phyloP scores from a whole-genome alignment of 805 yeast species.

The Lachancea sp. region DNA sequence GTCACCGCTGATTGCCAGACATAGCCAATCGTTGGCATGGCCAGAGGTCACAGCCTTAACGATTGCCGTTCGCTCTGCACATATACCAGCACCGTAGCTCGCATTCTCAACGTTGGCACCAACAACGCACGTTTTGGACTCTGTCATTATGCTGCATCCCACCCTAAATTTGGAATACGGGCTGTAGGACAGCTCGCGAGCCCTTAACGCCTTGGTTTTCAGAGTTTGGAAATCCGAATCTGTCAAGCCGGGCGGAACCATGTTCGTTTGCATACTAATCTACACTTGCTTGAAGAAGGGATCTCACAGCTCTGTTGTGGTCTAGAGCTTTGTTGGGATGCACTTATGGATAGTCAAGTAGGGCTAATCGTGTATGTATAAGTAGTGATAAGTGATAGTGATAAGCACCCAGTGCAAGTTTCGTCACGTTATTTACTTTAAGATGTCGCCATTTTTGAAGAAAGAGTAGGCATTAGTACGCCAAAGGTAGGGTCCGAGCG shows the following conservation, averaged over 20 bases:
- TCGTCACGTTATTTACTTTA: no score
- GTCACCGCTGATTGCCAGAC: slow-evolving; percentile 28
- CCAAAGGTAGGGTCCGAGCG: no score
- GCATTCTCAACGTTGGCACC: slow-evolving; percentile 97
- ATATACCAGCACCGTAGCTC: slow-evolving; percentile 70
- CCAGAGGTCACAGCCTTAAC: slow-evolving; percentile 44
- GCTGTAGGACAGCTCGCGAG: slow-evolving; percentile 39
- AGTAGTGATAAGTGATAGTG: no score
- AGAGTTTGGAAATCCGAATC: slow-evolving; percentile 24
- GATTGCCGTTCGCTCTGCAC: slow-evolving; percentile 71
- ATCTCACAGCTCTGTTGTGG: no score
- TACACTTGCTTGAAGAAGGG: neutral
- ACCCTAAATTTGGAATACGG: slow-evolving; percentile 52
- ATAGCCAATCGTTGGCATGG: slow-evolving; percentile 23
- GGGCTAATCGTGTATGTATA: no score
- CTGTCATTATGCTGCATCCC: slow-evolving; percentile 67
- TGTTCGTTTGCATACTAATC: slow-evolving; percentile 4
- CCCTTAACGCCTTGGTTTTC: slow-evolving; percentile 29
- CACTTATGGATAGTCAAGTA: no score
- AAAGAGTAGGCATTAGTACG: no score
- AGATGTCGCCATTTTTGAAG: no score
- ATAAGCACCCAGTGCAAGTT: no score
- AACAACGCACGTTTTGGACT: slow-evolving; percentile 39
- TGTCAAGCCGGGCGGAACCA: slow-evolving; percentile 16
- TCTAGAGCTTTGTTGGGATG: no score